phyloP scores from a whole-genome alignment of 768 basidiomycete genomes.

The Obba rivulosa region DNA sequence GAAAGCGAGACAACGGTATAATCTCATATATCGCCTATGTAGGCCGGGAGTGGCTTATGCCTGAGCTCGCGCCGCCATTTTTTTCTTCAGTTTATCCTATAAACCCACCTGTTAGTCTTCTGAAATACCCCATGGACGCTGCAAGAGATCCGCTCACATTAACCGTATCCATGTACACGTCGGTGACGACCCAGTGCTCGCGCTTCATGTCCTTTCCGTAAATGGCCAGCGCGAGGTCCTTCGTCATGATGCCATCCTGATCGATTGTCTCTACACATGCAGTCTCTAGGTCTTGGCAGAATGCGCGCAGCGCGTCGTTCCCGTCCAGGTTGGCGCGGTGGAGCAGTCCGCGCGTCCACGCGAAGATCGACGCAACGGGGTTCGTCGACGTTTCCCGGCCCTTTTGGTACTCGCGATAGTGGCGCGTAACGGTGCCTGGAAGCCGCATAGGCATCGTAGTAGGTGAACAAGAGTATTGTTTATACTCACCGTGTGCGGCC shows the following conservation, averaged over 20 bases:
- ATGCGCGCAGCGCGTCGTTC: slow-evolving; percentile 67
- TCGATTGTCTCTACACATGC: slow-evolving; percentile 92
- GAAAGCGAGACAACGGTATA: too few relatives aligned
- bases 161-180: slow-evolving; percentile 90
- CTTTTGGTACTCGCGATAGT: slow-evolving; percentile 97
- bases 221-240: slow-evolving; percentile 93
- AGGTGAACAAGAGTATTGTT: too few relatives aligned
- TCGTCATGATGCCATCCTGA: slow-evolving; percentile 89
- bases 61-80: slow-evolving; percentile 17
- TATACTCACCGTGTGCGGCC: slow-evolving; percentile 78
- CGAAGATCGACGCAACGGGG: slow-evolving; percentile 97
- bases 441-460: background rate
- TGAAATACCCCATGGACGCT: background rate
- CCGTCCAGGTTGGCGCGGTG: slow-evolving; percentile 91
- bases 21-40: too few relatives aligned
- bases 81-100: slow-evolving; percentile 23
- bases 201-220: slow-evolving; percentile 88
- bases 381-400: slow-evolving; percentile 98
- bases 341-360: slow-evolving; percentile 93
- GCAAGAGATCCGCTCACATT: slow-evolving; percentile 46
- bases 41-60: background rate
- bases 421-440: slow-evolving; percentile 82
- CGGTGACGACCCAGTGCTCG: slow-evolving; percentile 95
- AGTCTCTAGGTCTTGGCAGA: slow-evolving; percentile 76
- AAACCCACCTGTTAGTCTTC: background rate